phyloP scores from a whole-genome alignment of 805 yeast species.

The Barnettozyma botsteinii region DNA sequence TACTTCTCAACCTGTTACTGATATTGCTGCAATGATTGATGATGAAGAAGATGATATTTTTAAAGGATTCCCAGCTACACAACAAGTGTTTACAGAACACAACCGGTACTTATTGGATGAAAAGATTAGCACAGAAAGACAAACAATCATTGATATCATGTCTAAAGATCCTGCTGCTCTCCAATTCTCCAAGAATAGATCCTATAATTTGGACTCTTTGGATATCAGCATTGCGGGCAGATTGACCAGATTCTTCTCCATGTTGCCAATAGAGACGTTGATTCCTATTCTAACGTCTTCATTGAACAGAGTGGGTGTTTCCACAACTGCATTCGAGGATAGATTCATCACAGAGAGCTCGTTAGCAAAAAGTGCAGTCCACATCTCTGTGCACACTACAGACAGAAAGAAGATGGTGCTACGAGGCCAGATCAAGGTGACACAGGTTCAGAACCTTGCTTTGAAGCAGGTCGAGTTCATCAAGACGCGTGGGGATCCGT shows the following conservation, averaged over 20 bases:
- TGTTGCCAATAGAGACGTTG: slow-evolving; percentile 37
- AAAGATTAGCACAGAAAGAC: slow-evolving; percentile 22
- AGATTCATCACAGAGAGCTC: slow-evolving; percentile 9
- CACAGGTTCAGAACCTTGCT: slow-evolving; percentile 32
- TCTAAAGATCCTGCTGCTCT: slow-evolving; percentile 46
- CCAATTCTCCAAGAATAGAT: slow-evolving; percentile 35
- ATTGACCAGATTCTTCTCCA: slow-evolving; percentile 48
- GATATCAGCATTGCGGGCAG: slow-evolving; percentile 34
- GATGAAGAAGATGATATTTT: slow-evolving; percentile 26
- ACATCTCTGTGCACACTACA: slow-evolving; percentile 29
- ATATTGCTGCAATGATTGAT: slow-evolving; percentile 37
- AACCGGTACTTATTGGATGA: slow-evolving; percentile 27
- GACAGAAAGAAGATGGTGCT: slow-evolving; percentile 42
- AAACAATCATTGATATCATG: slow-evolving; percentile 33
- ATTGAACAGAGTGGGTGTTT: slow-evolving; percentile 37
- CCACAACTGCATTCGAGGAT: slow-evolving; percentile 18
- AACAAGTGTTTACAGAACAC: slow-evolving; percentile 36
- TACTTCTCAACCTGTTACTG: slow-evolving; percentile 44
- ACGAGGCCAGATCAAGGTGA: slow-evolving; percentile 42
- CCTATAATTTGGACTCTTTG: not conserved
- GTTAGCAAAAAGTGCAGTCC: slow-evolving; percentile 9
- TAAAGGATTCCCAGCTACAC: slow-evolving; percentile 32
- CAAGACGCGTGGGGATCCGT: slow-evolving; percentile 58
- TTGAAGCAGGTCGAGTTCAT: slow-evolving; percentile 48
- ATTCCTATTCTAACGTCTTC: slow-evolving; percentile 37